These are phyloP conservation scores for Helminthosporium solani DNA, from an alignment of 2,329 filamentous ascomycete genomes.

Conservation along the genomic window DNA sequence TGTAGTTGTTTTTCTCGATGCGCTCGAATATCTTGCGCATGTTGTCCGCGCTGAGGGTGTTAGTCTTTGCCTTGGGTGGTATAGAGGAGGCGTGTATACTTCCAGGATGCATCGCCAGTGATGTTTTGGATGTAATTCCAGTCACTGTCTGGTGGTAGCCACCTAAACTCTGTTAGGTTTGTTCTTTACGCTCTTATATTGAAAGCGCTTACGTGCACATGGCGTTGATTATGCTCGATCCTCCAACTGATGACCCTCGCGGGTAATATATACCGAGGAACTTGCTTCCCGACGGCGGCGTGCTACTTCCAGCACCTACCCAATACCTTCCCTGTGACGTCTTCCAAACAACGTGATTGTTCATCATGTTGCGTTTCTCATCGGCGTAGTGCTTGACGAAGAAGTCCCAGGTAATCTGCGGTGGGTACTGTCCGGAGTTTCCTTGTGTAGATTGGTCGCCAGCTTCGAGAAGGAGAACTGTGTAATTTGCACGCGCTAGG, in stretches of 20 bases:
- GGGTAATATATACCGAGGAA: slow-evolving; percentile 58
- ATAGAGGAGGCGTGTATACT: slow-evolving; percentile 6
- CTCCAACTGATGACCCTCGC: slow-evolving; percentile 56
- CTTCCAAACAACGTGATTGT: slow-evolving; percentile 59
- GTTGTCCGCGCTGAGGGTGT: slow-evolving; percentile 20
- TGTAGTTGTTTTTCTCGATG: slow-evolving; percentile 56
- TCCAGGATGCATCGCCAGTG: slow-evolving; percentile 62
- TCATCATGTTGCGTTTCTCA: slow-evolving; percentile 51
- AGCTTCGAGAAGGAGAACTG: slow-evolving; percentile 60
- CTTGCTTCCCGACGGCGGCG: slow-evolving; percentile 52
- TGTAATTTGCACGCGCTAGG: slow-evolving; percentile 58
- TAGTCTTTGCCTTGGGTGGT: background rate
- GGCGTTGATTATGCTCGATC: slow-evolving; percentile 61
- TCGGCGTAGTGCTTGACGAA: slow-evolving; percentile 62
- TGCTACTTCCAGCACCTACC: slow-evolving; percentile 49
- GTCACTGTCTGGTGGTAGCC: slow-evolving; percentile 59
- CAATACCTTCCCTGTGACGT: slow-evolving; percentile 54
- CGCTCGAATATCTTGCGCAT: slow-evolving; percentile 58
- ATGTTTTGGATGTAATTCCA: slow-evolving; percentile 58
- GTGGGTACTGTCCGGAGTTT: slow-evolving; percentile 29
- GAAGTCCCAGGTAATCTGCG: slow-evolving; percentile 49
- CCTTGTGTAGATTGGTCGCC: slow-evolving; percentile 56
- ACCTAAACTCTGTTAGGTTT: slow-evolving; percentile 9
- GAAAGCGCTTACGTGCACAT: slow-evolving; percentile 13
- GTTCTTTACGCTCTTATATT: slow-evolving; percentile 44